Evolutionary conservation across 306 rosid species (phyloP), one percentile per base, ranked within the genome.

Genomic region (Trifolium repens): DNA sequence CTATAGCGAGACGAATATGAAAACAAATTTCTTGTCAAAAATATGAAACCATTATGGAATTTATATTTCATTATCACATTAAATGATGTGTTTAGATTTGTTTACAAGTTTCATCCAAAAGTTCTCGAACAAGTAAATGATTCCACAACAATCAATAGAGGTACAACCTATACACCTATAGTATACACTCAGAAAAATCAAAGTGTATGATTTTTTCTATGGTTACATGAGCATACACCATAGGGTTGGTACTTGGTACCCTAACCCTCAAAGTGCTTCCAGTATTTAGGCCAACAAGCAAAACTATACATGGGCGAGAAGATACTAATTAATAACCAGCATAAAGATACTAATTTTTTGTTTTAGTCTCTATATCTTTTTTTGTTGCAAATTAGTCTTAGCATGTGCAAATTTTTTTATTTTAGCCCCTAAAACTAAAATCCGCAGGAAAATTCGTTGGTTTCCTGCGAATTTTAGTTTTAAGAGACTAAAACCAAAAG

Each of bases 191-290:
- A 24, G 63, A 78, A 78, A 47, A 32, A 0, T 32, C 1, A 32
- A 32, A 32, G 35, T 32, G 35, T 7, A 0, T 4, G 1, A 4
- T 32, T 32, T 32, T 32, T 32, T 32, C n/a, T n/a, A 60, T 59
- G 40, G 19, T 30, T 60, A 65, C 26, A 65, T 44, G 44, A 44
- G 74, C 44, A 44, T 27, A 66, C n/a, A 32, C 35, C 69, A 55
- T 9, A 19, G 69, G 27, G 49, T 74, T 54, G 60, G 66, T 39
- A 27, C 76, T 74, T 54, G 67, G 71, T 49, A 27, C 79, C 84
- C 61, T 22, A 39, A 75, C 71, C 86, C 83, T 79, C 80, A 70
- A 80, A 69, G 75, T 69, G 78, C 81, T 79, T 83, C 78, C 81
- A 70, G 63, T 70, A 79, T 27, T 63, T 16, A 17, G 59, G 53